phyloP scores from a whole-genome alignment of 306 rosid genomes.

The Carpinus viminea region DNA sequence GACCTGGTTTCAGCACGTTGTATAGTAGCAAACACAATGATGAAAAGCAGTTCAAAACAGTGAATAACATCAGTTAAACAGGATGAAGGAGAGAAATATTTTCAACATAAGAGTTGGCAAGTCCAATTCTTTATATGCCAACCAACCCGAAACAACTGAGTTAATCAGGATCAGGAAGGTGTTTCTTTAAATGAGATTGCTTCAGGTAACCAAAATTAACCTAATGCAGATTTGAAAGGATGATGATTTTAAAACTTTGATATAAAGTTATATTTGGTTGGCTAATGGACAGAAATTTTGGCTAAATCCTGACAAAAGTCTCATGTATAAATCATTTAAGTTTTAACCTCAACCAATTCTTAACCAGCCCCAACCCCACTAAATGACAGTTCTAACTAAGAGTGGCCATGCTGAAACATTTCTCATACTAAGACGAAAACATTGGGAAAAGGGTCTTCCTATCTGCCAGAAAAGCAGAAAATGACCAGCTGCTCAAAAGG shows the following conservation, averaged over 20 bases:
- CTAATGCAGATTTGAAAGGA: background rate
- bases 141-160: background rate
- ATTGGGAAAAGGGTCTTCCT: background rate
- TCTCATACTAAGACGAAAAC: background rate
- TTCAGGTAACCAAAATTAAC: background rate
- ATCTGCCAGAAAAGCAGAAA: background rate
- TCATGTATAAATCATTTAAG: background rate
- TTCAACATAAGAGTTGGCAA: background rate
- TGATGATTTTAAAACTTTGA: background rate
- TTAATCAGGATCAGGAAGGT: background rate
- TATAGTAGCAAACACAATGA: background rate
- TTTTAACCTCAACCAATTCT: background rate
- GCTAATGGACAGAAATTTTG: background rate
- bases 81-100: background rate
- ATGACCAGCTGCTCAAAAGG: conserved; percentile 1
- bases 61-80: background rate
- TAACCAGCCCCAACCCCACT: background rate
- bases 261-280: background rate
- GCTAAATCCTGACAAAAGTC: background rate
- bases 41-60: background rate
- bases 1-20: background rate
- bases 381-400: background rate
- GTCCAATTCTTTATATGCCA: background rate
- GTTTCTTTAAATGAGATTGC: background rate
- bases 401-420: background rate